A percentile compares a stretch with the other conserved stretches of the same genome.
Conservation (phyloP, 2,329 filamentous ascomycete species). For the Ramularia endophylla region DNA sequence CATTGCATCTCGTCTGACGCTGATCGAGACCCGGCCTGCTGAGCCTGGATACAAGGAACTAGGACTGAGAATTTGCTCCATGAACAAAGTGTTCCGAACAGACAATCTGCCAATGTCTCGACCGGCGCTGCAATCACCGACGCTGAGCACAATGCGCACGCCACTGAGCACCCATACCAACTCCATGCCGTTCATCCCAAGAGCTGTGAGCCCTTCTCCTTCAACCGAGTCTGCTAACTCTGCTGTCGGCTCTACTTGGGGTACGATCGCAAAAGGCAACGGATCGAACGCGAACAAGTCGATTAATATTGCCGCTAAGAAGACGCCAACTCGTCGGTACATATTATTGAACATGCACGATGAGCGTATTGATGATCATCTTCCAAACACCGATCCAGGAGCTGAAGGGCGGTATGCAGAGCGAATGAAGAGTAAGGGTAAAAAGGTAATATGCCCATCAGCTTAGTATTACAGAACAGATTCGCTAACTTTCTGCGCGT, state of each 20-base stretch:
- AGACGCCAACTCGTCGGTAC: conserved; percentile 28
- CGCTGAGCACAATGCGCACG: conserved; percentile 10
- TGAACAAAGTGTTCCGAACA: conserved; percentile 38
- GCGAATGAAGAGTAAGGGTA: conserved; percentile 24
- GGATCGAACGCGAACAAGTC: conserved; percentile 27
- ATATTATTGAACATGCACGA: conserved; percentile 39
- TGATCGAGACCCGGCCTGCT: conserved; percentile 41
- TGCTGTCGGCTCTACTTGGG: conserved; percentile 29
- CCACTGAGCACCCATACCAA: conserved; percentile 13
- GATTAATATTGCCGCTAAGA: conserved; percentile 35
- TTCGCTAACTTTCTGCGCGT: too few species aligned
- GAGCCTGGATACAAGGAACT: conserved; percentile 38
- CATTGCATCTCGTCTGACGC: conserved; percentile 35
- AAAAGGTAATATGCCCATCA: conserved; percentile 34
- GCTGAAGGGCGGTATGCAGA: conserved; percentile 26
- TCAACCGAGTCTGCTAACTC: conserved; percentile 13
- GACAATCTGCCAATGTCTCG: conserved; percentile 21
- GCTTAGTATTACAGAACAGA: too few species aligned
- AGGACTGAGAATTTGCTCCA: conserved; percentile 35
- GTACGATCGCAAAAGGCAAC: conserved; percentile 35
- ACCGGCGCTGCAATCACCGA: conserved; percentile 3
- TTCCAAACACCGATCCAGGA: conserved; percentile 27
- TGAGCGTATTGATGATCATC: conserved; percentile 37
- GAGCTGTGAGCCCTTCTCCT: conserved; percentile 20
- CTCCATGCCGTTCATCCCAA: conserved; percentile 9